These are phyloP conservation scores for Trichoderma asperelloides DNA, from an alignment of 495 filamentous ascomycete genomes.

Conservation along the genomic window DNA sequence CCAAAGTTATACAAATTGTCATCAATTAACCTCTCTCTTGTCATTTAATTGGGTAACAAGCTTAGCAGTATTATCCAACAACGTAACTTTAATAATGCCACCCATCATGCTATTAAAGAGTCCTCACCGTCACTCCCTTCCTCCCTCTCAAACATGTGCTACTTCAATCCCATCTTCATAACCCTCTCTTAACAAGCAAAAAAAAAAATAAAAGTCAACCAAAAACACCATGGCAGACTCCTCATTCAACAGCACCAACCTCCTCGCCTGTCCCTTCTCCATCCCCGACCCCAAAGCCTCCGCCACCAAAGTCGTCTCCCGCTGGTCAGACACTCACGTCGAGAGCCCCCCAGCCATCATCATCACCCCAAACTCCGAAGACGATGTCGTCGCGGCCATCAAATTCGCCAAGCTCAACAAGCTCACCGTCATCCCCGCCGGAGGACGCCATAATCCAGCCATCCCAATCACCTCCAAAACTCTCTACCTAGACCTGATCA, in stretches of 20 bases:
- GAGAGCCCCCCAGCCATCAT: constrained; percentile 7
- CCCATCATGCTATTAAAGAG: background rate
- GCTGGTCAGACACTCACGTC: constrained; percentile 12
- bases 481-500: constrained; percentile 23
- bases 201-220: too few relatives aligned
- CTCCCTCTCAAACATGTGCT: background rate
- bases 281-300: background rate
- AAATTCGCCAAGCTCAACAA: constrained; percentile 16
- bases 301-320: background rate
- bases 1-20: background rate
- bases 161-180: background rate
- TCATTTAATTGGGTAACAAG: background rate
- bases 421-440: constrained; percentile 22
- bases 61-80: background rate
- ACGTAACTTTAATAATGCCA: background rate
- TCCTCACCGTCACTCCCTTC: background rate
- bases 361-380: constrained; percentile 7
- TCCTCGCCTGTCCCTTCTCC: background rate
- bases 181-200: background rate
- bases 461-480: constrained; percentile 19
- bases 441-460: constrained; percentile 23
- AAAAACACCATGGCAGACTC: background rate
- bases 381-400: constrained; percentile 14
- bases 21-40: background rate
- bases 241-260: background rate